Conservation (phyloP, 2,329 filamentous ascomycete genomes). For the Pseudophaeomoniella oleicola region DNA sequence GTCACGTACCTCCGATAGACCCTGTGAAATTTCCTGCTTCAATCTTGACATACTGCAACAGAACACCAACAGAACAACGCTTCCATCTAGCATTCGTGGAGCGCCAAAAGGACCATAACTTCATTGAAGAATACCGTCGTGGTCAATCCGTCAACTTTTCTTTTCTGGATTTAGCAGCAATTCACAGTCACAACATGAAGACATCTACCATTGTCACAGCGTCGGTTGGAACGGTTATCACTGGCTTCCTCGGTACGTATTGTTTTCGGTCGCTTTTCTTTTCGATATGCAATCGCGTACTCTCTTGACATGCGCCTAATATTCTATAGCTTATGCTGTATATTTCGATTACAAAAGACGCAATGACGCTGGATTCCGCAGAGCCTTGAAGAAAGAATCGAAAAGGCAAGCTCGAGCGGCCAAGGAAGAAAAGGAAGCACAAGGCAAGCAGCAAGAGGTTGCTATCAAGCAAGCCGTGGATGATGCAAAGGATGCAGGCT, state of each 20-base stretch:
- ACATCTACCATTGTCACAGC: conserved; percentile 44
- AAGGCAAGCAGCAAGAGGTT: conserved; percentile 37
- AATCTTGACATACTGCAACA: too few species aligned
- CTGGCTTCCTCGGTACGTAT: conserved; percentile 38
- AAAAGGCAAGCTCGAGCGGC: conserved; percentile 29
- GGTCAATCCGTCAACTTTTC: too few species aligned
- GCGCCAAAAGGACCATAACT: too few species aligned
- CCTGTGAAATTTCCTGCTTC: neutral
- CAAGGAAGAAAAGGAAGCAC: conserved; percentile 32
- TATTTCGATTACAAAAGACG: conserved; percentile 55
- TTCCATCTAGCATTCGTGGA: too few species aligned
- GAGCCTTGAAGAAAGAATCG: conserved; percentile 37
- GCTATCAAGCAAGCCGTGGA: conserved; percentile 62
- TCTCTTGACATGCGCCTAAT: neutral
- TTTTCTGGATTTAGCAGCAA: conserved; percentile 4
- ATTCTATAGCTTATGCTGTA: conserved; percentile 41
- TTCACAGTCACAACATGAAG: conserved; percentile 28
- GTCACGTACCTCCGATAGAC: neutral
- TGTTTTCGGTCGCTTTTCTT: conserved; percentile 3
- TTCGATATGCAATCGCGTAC: too few species aligned
- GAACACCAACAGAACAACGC: too few species aligned
- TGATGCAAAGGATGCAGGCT: conserved; percentile 77
- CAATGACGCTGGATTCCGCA: conserved; percentile 49
- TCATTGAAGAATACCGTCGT: too few species aligned
- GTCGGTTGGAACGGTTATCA: conserved; percentile 42